Evolutionary conservation across 306 rosid genomes (phyloP).

Genomic region (Begonia fuchsioides): DNA sequence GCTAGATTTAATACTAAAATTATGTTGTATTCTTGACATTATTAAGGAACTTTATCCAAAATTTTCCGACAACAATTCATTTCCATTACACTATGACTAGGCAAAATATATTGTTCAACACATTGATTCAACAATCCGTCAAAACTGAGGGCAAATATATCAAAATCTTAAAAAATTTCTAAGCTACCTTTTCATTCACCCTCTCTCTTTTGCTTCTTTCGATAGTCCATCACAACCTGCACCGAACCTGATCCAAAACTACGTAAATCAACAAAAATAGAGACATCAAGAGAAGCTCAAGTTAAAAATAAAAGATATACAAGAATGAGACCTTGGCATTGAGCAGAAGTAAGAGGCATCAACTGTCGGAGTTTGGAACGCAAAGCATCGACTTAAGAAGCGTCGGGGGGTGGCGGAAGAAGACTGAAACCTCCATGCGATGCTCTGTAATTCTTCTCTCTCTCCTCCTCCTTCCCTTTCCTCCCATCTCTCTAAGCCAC

Average conservation of each 20-base stretch:
- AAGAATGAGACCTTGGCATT: slow-evolving; percentile 21
- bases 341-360: slow-evolving; percentile 33
- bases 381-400: slow-evolving; percentile 38
- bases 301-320: not conserved
- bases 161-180: not conserved
- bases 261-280: not conserved
- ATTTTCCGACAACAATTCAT: not conserved
- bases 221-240: slow-evolving; percentile 11
- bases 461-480: slow-evolving; percentile 58
- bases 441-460: slow-evolving; percentile 75
- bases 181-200: slow-evolving; percentile 16
- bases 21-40: no score
- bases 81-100: not conserved
- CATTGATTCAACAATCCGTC: not conserved
- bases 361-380: slow-evolving; percentile 68
- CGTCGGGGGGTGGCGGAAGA: slow-evolving; percentile 84
- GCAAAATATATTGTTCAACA: not conserved
- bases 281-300: not conserved
- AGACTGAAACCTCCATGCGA: slow-evolving; percentile 61
- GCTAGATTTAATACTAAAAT: no score
- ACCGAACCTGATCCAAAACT: slow-evolving; percentile 22
- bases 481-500: slow-evolving; percentile 33
- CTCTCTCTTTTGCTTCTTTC: slow-evolving; percentile 16
- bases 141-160: not conserved
- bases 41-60: not conserved